A percentile compares a stretch with the other conserved stretches of the same genome.
These are phyloP conservation scores for Amylostereum chailletii DNA, from an alignment of 1,284 basidiomycete genomes.

Conservation along the genomic window DNA sequence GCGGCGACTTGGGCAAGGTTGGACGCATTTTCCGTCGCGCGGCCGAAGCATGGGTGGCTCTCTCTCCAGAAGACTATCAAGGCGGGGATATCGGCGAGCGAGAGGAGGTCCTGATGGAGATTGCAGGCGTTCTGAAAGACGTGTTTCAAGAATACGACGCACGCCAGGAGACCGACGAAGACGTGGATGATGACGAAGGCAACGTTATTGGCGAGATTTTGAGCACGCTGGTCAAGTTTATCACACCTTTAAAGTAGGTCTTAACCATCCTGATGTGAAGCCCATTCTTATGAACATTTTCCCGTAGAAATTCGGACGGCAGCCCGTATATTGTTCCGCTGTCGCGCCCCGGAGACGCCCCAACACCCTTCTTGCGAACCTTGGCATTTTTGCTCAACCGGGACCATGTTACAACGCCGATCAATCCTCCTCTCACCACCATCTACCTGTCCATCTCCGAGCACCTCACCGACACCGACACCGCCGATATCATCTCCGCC, in stretches of 20 bases:
- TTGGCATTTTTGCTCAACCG: conserved; percentile 53
- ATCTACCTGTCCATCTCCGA: conserved; percentile 55
- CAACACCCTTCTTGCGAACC: conserved; percentile 48
- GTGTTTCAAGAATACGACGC: conserved; percentile 64
- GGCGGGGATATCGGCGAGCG: conserved; percentile 18
- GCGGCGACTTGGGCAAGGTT: conserved; percentile 59
- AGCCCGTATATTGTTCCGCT: conserved; percentile 46
- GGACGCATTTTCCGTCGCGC: conserved; percentile 43
- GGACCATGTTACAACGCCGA: conserved; percentile 40
- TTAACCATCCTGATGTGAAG: too few species aligned
- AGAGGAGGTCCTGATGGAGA: conserved; percentile 60
- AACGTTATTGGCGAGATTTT: conserved; percentile 52
- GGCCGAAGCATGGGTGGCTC: conserved; percentile 46
- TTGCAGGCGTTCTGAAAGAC: conserved; percentile 58
- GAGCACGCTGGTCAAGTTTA: conserved; percentile 44
- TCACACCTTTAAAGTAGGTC: conserved; percentile 45
- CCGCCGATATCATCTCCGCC: conserved; percentile 44
- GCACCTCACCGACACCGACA: conserved; percentile 56
- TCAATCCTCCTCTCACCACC: conserved; percentile 52
- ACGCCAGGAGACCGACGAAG: conserved; percentile 41
- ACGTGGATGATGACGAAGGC: conserved; percentile 59
- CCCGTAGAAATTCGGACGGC: conserved; percentile 41
- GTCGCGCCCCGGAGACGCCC: conserved; percentile 36
- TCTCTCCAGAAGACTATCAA: conserved; percentile 9
- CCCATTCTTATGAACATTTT: too few species aligned